Percentiles rank a stretch among this genome's conserved stretches.
Evolutionary conservation across 75 land plant species (phyloP).

Genomic region (Azolla pinnata): DNA sequence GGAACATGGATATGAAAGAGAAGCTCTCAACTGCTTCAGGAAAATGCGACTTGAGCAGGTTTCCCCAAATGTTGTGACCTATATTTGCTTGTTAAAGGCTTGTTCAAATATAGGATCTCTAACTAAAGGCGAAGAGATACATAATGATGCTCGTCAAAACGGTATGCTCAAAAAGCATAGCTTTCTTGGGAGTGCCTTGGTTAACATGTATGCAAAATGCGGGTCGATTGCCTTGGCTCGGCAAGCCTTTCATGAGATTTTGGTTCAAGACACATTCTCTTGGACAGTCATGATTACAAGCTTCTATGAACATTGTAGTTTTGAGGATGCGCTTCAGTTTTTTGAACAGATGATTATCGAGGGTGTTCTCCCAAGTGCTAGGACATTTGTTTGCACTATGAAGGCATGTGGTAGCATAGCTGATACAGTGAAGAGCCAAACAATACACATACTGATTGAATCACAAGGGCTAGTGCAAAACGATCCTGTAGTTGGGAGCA

Average conservation of each 20-base stretch:
- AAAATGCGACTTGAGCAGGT: not conserved
- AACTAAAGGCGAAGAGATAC: conserved; percentile 4
- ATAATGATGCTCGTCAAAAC: not conserved
- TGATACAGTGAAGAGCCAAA: conserved; percentile 10
- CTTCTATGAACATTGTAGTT: conserved; percentile 27
- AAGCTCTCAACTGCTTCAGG: conserved; percentile 6
- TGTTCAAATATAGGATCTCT: conserved; percentile 12
- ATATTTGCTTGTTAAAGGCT: conserved; percentile 5
- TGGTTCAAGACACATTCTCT: conserved; percentile 1
- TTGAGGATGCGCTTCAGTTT: conserved; percentile 17
- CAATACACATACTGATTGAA: not conserved
- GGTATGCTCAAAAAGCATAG: conserved; percentile 1
- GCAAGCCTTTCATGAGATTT: conserved; percentile 34
- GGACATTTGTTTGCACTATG: conserved; percentile 27
- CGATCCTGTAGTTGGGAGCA: conserved; percentile 2
- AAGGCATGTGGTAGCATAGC: conserved; percentile 32
- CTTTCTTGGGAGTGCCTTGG: conserved; percentile 10
- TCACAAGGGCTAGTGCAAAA: not conserved
- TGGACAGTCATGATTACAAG: conserved; percentile 48
- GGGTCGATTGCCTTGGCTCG: conserved; percentile 12
- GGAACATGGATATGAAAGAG: not conserved
- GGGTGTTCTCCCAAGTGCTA: conserved; percentile 21
- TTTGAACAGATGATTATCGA: conserved; percentile 28
- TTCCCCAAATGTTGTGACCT: conserved; percentile 2
- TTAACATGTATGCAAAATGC: conserved; percentile 26